These are phyloP conservation scores for Aspergillus costaricaensis DNA, from an alignment of 2,329 filamentous ascomycete species.

Conservation along the genomic window DNA sequence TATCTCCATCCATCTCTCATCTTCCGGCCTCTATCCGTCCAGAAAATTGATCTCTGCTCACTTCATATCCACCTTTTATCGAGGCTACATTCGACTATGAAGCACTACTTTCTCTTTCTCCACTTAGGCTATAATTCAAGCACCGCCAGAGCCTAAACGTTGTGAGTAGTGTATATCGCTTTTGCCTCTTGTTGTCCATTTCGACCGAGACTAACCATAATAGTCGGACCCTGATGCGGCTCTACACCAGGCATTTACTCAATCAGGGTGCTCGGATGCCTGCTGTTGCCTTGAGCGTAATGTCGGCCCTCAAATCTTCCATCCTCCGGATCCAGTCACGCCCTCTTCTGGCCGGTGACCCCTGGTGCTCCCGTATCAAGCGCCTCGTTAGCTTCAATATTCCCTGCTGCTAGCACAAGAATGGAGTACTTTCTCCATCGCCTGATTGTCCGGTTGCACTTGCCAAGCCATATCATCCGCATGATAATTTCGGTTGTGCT, in stretches of 20 bases:
- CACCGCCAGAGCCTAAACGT: neutral
- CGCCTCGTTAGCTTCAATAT: conserved; percentile 14
- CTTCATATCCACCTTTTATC: neutral
- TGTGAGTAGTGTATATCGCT: neutral
- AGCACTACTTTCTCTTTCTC: neutral
- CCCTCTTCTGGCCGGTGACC: conserved; percentile 3
- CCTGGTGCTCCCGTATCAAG: conserved; percentile 5
- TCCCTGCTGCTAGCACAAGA: conserved; percentile 24
- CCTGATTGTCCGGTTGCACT: conserved; percentile 8
- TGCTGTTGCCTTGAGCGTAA: conserved; percentile 9
- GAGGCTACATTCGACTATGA: neutral
- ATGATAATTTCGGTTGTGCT: conserved; percentile 8
- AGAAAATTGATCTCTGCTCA: neutral
- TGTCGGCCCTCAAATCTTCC: neutral
- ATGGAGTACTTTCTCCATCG: neutral
- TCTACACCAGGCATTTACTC: neutral
- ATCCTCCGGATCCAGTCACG: conserved; percentile 3
- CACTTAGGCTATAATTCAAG: neutral
- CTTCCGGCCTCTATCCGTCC: neutral
- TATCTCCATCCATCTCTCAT: neutral
- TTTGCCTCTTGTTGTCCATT: conserved; percentile 2
- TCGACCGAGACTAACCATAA: neutral
- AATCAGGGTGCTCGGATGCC: neutral
- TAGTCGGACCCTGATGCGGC: conserved; percentile 4
- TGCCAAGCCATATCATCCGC: conserved; percentile 5